Conservation (phyloP, 2,329 filamentous ascomycete genomes). For the Mycosphaerella arachidis region DNA sequence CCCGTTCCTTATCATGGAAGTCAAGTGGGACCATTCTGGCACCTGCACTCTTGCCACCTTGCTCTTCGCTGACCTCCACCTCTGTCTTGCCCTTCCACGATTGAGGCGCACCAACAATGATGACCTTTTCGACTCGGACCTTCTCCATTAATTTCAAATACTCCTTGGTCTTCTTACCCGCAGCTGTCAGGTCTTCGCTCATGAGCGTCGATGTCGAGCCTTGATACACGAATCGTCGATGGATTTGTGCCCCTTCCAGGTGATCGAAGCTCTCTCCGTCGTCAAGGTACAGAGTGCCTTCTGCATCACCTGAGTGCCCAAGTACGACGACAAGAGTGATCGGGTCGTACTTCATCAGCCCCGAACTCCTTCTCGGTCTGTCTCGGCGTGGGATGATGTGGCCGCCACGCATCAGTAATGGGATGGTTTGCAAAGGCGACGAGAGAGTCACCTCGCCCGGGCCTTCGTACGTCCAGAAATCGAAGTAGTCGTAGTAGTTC, state of each 20-base stretch:
- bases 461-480: constrained; percentile 70
- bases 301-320: constrained; percentile 63
- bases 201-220: constrained; percentile 54
- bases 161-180: constrained; percentile 60
- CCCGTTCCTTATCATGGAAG: constrained; percentile 51
- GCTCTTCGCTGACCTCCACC: constrained; percentile 61
- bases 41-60: constrained; percentile 39
- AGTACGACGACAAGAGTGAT: constrained; percentile 84
- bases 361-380: constrained; percentile 74
- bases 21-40: constrained; percentile 53
- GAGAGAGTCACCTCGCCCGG: constrained; percentile 68
- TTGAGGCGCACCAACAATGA: constrained; percentile 74
- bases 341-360: constrained; percentile 89
- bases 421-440: constrained; percentile 80
- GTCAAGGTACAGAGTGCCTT: constrained; percentile 82
- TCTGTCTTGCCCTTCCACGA: constrained; percentile 63
- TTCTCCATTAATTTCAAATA: constrained; percentile 76
- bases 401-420: constrained; percentile 86
- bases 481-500: constrained; percentile 93
- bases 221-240: constrained; percentile 70
- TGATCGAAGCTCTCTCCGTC: constrained; percentile 92
- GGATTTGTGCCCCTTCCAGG: constrained; percentile 78
- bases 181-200: constrained; percentile 61
- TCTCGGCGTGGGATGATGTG: constrained; percentile 90
- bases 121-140: constrained; percentile 76